These are phyloP conservation scores for Crucihimalaya himalaica DNA, from an alignment of 345 rosid species.

Conservation along the genomic window DNA sequence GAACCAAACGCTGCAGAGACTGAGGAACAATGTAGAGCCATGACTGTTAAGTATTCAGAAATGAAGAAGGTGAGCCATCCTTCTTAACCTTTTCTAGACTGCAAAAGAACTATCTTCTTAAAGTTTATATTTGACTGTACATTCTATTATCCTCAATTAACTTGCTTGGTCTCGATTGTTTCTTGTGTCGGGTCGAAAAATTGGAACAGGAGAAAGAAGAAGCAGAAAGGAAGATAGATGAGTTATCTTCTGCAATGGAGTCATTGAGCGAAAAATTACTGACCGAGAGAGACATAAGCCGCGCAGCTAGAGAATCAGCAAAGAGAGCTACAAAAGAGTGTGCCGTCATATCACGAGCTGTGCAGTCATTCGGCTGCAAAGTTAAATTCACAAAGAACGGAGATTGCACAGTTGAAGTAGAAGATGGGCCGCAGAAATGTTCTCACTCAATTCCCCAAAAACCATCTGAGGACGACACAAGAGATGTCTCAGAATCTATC, in stretches of 20 bases:
- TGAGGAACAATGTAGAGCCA: slow-evolving; percentile 69
- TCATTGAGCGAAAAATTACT: slow-evolving; percentile 57
- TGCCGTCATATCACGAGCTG: slow-evolving; percentile 68
- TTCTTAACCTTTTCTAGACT: not conserved
- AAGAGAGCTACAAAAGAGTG: slow-evolving; percentile 68
- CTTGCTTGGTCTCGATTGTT: slow-evolving; percentile 4
- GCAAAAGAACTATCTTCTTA: not conserved
- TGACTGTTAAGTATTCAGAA: slow-evolving; percentile 60
- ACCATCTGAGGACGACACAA: slow-evolving; percentile 44
- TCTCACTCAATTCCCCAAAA: slow-evolving; percentile 44
- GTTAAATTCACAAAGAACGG: slow-evolving; percentile 65
- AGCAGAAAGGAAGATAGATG: slow-evolving; percentile 70
- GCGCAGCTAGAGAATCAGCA: slow-evolving; percentile 64
- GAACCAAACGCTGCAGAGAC: slow-evolving; percentile 79
- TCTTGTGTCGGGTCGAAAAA: slow-evolving; percentile 8
- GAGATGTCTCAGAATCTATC: slow-evolving; percentile 72
- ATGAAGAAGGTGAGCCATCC: slow-evolving; percentile 63
- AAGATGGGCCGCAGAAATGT: slow-evolving; percentile 40
- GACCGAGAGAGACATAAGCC: slow-evolving; percentile 66
- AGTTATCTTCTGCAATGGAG: slow-evolving; percentile 49
- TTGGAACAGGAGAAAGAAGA: slow-evolving; percentile 69
- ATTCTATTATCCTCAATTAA: not conserved
- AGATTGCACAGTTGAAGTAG: slow-evolving; percentile 63
- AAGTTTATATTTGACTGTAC: not conserved
- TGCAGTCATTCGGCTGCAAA: slow-evolving; percentile 86